Evolutionary conservation across 768 basidiomycete species (phyloP).

Genomic region (Dacryopinax spathularia): DNA sequence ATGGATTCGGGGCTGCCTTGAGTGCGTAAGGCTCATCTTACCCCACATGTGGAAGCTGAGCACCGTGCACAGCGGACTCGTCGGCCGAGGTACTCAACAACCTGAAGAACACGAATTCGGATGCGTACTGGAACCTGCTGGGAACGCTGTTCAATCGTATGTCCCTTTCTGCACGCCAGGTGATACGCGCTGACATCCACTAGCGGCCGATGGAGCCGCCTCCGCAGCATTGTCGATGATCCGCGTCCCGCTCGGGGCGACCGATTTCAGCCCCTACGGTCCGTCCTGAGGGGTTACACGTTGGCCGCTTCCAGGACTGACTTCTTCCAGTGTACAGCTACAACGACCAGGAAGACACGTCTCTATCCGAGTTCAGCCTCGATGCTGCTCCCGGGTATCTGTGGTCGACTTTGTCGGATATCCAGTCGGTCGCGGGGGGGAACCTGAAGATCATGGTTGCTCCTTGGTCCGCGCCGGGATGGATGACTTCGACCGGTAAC

Average conservation of each 20-base stretch:
- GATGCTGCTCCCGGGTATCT: conserved; percentile 45
- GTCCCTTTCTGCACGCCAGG: too few species aligned
- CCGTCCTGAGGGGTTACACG: not conserved
- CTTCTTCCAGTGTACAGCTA: not conserved
- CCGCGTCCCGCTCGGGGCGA: conserved; percentile 55
- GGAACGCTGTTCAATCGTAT: conserved; percentile 39
- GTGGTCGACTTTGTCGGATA: conserved; percentile 50
- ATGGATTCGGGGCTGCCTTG: conserved; percentile 10
- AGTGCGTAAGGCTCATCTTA: not conserved
- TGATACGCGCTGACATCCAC: too few species aligned
- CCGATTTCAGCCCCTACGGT: conserved; percentile 36
- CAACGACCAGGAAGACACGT: not conserved
- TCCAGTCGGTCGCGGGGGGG: conserved; percentile 30
- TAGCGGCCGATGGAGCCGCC: conserved; percentile 41
- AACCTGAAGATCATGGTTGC: not conserved
- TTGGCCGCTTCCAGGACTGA: not conserved
- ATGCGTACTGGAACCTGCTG: conserved; percentile 45
- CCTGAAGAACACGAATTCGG: conserved; percentile 44
- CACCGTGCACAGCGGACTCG: conserved; percentile 35
- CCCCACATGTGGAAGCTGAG: not conserved
- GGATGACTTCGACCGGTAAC: not conserved
- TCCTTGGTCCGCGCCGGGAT: not conserved
- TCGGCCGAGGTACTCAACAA: conserved; percentile 46
- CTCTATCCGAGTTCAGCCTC: conserved; percentile 35
- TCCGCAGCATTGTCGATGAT: conserved; percentile 57